A percentile compares a stretch with the other conserved stretches of the same genome.
Evolutionary conservation across 306 rosid species (phyloP).

Genomic region (Fragaria ananassa): DNA sequence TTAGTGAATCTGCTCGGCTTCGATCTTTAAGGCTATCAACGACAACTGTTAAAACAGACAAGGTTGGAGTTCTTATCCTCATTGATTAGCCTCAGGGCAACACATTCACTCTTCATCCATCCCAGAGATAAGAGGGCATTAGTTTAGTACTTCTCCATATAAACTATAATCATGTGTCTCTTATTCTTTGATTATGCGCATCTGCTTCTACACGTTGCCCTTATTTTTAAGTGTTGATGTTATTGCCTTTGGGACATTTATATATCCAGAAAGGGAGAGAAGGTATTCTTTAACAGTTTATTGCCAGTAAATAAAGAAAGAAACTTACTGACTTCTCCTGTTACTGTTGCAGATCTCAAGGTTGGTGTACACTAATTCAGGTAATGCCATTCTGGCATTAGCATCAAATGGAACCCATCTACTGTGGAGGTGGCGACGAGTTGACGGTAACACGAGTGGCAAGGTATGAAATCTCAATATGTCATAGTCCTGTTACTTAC

Average conservation of each 20-base stretch:
- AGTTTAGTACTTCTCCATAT: not conserved
- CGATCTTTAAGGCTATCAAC: constrained; percentile 68
- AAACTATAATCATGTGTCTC: not conserved
- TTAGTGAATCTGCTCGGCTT: constrained; percentile 63
- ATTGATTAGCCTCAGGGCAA: not conserved
- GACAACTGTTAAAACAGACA: constrained; percentile 34
- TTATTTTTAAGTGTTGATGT: not conserved
- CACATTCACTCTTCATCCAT: not conserved
- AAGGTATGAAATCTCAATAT: constrained; percentile 38
- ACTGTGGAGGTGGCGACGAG: constrained; percentile 76
- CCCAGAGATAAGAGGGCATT: not conserved
- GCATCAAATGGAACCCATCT: constrained; percentile 77
- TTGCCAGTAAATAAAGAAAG: not conserved
- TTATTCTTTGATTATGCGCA: not conserved
- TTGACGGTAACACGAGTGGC: constrained; percentile 47
- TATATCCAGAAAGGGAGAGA: not conserved
- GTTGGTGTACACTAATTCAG: constrained; percentile 75
- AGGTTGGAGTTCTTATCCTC: constrained; percentile 38
- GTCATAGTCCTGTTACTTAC: no score
- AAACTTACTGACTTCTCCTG: constrained; percentile 16
- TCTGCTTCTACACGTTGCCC: not conserved
- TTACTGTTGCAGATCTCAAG: constrained; percentile 65
- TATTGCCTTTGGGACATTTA: not conserved
- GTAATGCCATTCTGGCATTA: constrained; percentile 75
- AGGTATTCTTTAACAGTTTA: not conserved